Conservation (phyloP, 1,139 yeast genomes). For the Nakaseomyces nivariensis region DNA sequence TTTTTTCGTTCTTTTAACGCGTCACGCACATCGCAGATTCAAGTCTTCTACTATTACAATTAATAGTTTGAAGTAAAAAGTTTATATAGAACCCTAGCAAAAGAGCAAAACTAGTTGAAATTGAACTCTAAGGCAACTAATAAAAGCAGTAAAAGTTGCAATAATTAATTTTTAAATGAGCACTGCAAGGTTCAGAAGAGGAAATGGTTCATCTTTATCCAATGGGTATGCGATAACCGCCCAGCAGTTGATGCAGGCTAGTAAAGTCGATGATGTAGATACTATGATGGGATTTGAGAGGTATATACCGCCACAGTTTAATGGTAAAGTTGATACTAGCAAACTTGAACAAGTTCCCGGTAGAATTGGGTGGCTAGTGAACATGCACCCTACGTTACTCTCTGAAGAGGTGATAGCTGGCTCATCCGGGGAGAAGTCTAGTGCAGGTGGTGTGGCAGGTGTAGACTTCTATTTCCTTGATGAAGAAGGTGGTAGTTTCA, state of each 20-base stretch:
- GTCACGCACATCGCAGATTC: neutral
- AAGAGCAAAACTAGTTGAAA: no score
- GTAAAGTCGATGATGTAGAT: conserved; percentile 55
- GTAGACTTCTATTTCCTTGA: conserved; percentile 95
- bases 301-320: conserved; percentile 27
- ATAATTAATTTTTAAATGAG: neutral
- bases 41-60: no score
- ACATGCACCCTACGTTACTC: conserved; percentile 55
- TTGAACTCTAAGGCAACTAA: no score
- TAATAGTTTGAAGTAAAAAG: neutral
- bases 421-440: conserved; percentile 29
- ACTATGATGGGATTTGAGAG: conserved; percentile 77
- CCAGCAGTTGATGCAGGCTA: conserved; percentile 24
- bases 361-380: conserved; percentile 77
- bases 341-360: conserved; percentile 55
- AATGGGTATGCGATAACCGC: conserved; percentile 25
- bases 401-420: conserved; percentile 22
- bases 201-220: conserved; percentile 5
- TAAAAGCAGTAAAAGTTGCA: no score
- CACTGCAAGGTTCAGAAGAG: conserved; percentile 27
- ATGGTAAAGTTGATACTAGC: conserved; percentile 13
- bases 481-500: conserved; percentile 94
- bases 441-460: conserved; percentile 69
- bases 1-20: neutral
- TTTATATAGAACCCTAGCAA: neutral